A percentile compares a stretch with the other conserved stretches of the same genome.
phyloP scores from a whole-genome alignment of 2,329 filamentous ascomycete genomes.

The Trichophyton schoenleinii region DNA sequence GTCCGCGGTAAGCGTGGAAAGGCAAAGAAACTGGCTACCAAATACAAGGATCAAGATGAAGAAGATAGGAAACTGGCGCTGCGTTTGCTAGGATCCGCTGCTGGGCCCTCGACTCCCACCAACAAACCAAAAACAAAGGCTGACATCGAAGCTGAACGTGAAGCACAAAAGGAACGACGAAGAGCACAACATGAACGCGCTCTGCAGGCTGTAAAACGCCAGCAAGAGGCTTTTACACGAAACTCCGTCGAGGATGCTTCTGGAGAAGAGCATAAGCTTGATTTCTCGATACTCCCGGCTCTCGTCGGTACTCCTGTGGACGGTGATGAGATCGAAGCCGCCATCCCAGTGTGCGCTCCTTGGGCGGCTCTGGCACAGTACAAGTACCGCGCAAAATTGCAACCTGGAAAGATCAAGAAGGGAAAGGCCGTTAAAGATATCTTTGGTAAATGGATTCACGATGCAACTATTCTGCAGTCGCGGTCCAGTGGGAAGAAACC shows the following conservation, averaged over 20 bases:
- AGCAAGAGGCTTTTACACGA: slow-evolving; percentile 61
- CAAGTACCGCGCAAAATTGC: slow-evolving; percentile 92
- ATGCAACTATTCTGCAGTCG: slow-evolving; percentile 32
- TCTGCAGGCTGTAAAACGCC: slow-evolving; percentile 49
- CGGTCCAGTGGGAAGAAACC: slow-evolving; percentile 26
- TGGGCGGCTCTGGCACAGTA: slow-evolving; percentile 53
- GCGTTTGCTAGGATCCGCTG: slow-evolving; percentile 65
- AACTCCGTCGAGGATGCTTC: slow-evolving; percentile 32
- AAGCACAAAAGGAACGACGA: slow-evolving; percentile 60
- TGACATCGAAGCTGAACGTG: slow-evolving; percentile 60
- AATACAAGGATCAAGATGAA: slow-evolving; percentile 90
- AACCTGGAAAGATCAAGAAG: slow-evolving; percentile 81
- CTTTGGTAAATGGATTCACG: slow-evolving; percentile 64
- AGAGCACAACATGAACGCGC: slow-evolving; percentile 67
- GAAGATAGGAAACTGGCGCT: slow-evolving; percentile 79
- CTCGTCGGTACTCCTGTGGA: slow-evolving; percentile 64
- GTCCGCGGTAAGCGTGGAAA: slow-evolving; percentile 67
- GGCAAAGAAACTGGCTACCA: slow-evolving; percentile 72
- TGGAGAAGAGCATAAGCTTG: slow-evolving; percentile 38
- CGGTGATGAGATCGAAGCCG: slow-evolving; percentile 61
- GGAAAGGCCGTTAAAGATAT: slow-evolving; percentile 90
- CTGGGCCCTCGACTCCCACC: slow-evolving; percentile 38
- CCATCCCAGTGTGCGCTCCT: slow-evolving; percentile 50
- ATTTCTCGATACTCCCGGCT: slow-evolving; percentile 48
- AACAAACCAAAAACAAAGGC: slow-evolving; percentile 48